A percentile compares a stretch with the other conserved stretches of the same genome.
These are phyloP conservation scores for Phytophthora capsici DNA, from an alignment of 352 stramenopile genomes.

Conservation along the genomic window DNA sequence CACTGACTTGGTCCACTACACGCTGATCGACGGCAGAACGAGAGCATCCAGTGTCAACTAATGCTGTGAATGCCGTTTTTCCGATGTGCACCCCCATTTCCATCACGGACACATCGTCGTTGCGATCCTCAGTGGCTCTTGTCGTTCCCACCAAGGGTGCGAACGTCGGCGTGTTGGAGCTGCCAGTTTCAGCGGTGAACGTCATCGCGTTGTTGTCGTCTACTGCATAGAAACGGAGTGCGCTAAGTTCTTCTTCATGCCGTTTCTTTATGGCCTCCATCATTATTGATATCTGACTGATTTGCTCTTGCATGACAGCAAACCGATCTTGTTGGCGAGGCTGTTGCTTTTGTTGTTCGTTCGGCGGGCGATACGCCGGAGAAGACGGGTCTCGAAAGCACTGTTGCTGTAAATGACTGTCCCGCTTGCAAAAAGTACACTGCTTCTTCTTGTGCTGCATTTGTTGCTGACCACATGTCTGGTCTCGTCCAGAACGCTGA, in stretches of 20 bases:
- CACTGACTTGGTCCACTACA: slow-evolving; percentile 2
- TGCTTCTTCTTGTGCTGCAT: neutral
- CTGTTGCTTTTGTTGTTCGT: slow-evolving; percentile 2
- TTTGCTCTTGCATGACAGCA: slow-evolving; percentile 3
- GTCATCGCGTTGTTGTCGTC: neutral
- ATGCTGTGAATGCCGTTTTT: neutral
- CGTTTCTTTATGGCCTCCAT: slow-evolving; percentile 10
- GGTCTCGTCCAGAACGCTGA: neutral
- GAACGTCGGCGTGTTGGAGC: neutral
- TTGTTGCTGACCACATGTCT: neutral
- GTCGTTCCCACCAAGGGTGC: neutral
- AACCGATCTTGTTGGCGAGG: neutral
- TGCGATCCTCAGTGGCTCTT: neutral
- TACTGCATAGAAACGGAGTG: neutral
- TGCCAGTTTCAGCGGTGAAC: neutral
- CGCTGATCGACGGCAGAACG: slow-evolving; percentile 4
- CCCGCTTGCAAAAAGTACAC: neutral
- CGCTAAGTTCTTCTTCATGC: slow-evolving; percentile 5
- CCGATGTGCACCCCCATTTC: slow-evolving; percentile 1
- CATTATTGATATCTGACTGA: slow-evolving; percentile 11
- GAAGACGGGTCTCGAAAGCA: neutral
- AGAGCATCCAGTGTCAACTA: slow-evolving; percentile 4
- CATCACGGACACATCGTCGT: neutral
- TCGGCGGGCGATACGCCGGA: slow-evolving; percentile 1
- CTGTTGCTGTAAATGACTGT: neutral